Conservation (phyloP, 2,329 filamentous ascomycete genomes). For the Neoarthrinium moseri region DNA sequence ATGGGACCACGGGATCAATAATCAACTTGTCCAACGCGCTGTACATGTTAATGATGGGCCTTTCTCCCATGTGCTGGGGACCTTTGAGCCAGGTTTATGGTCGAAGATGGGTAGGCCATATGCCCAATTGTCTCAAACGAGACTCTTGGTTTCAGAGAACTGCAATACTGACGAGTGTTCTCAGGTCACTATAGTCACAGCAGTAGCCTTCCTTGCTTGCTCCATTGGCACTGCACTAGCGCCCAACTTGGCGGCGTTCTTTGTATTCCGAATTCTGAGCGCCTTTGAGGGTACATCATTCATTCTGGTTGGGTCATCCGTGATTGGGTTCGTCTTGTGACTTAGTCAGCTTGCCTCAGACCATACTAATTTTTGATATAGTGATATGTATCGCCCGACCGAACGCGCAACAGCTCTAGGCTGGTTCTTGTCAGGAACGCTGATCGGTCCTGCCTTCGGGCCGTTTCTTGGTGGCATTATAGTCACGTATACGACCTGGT, state of each 20-base stretch:
- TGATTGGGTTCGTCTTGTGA: constrained; percentile 57
- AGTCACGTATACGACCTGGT: constrained; percentile 68
- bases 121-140: neutral
- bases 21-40: constrained; percentile 74
- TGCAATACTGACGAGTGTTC: too few relatives aligned
- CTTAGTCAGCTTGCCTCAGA: neutral
- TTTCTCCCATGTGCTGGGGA: constrained; percentile 69
- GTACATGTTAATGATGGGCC: constrained; percentile 70
- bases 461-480: constrained; percentile 74
- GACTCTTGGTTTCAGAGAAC: too few relatives aligned
- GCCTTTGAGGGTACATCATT: constrained; percentile 76
- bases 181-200: constrained; percentile 59
- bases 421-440: constrained; percentile 70
- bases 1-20: constrained; percentile 63
- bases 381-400: constrained; percentile 62
- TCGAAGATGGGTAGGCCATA: constrained; percentile 51
- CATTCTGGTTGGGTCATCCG: constrained; percentile 68
- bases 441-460: constrained; percentile 70
- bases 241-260: constrained; percentile 69
- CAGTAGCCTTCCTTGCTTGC: constrained; percentile 63
- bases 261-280: constrained; percentile 71
- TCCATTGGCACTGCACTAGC: constrained; percentile 72
- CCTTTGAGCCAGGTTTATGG: constrained; percentile 68
- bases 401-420: constrained; percentile 71
- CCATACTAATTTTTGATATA: constrained; percentile 21